Evolutionary conservation across 768 basidiomycete genomes (phyloP), one percentile per base, ranked within the genome.

Genomic region (Pisolithus orientalis): DNA sequence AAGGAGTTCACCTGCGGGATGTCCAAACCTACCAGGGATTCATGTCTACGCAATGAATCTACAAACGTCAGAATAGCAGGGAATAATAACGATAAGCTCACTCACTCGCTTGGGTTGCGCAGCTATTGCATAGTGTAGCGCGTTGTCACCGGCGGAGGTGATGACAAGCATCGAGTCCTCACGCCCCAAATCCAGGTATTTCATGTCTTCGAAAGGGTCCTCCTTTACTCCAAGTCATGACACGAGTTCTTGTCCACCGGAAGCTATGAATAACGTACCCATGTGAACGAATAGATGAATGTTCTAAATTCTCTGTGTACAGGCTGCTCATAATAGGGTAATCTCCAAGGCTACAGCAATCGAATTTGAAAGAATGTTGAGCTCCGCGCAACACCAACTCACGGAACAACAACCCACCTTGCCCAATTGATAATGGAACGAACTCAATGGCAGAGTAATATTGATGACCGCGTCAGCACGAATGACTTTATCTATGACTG

Each of bases 111-210:
- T 72, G 3, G 84, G 84, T 29, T 73, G 64, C 2, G 80, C 81
- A n/a, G 74, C 75, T 51, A 85, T 82, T 7, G 85, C 86, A 56
- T 90, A 90, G 62, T 89, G 86, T 34, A 90, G 70, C 2, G 85
- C 84, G 63, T 90, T 90, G 65, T 89, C 87, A 0, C 87, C 87
- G 3, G 85, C 88, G 47, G 80, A 83, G 1, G 87, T 89, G 59
- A 90, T 88, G 16, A 83, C 80, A 11, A 90, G 74, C 62, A 90
- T 76, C 1, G 80, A 76, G 67, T 90, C 87, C 11, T 83, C 74
- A 34, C 68, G 65, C 17, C 77, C 75, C 52, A 90, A 65, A 14
- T 80, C 61, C 5, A 90, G 70, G 59, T 80, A 74, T 56, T 76
- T 73, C 75, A 90, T 80, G 62, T 90, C 88, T 55, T 80, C 85